Percentiles rank a stretch among this genome's conserved stretches.
phyloP scores from a whole-genome alignment of 768 basidiomycete species.

The Tulasnella sp. region DNA sequence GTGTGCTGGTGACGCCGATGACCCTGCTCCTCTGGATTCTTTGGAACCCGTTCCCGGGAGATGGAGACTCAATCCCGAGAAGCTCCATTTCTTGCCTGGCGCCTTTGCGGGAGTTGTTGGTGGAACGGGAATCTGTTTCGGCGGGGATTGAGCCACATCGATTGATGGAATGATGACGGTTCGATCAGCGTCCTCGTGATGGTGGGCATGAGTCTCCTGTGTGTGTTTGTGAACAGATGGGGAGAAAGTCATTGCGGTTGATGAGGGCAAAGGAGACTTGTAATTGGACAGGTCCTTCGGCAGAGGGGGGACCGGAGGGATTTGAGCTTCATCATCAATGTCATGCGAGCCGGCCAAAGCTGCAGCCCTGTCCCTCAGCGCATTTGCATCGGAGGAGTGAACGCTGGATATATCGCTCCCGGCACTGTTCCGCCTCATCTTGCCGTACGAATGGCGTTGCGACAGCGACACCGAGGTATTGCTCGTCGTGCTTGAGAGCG shows the following conservation, averaged over 20 bases:
- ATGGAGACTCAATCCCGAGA: slow-evolving; percentile 45
- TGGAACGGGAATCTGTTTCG: slow-evolving; percentile 43
- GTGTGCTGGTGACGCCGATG: background rate
- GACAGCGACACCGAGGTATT: slow-evolving; percentile 66
- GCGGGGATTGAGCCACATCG: slow-evolving; percentile 37
- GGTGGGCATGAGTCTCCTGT: background rate
- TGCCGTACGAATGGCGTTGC: slow-evolving; percentile 70
- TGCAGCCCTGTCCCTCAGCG: slow-evolving; percentile 66
- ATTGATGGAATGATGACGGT: slow-evolving; percentile 36
- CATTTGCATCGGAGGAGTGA: slow-evolving; percentile 58
- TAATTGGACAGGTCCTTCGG: slow-evolving; percentile 84
- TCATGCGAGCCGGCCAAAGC: slow-evolving; percentile 49
- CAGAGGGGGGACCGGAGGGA: slow-evolving; percentile 91
- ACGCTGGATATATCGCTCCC: slow-evolving; percentile 80
- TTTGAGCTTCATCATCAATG: slow-evolving; percentile 60
- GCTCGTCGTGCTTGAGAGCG: slow-evolving; percentile 72
- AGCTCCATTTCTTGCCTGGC: slow-evolving; percentile 85
- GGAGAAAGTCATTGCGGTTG: slow-evolving; percentile 38
- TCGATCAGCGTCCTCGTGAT: slow-evolving; percentile 50
- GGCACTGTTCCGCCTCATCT: slow-evolving; percentile 72
- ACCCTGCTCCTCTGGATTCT: background rate
- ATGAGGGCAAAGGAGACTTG: slow-evolving; percentile 63
- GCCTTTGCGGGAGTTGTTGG: slow-evolving; percentile 32
- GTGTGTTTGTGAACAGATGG: slow-evolving; percentile 43
- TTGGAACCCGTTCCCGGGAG: slow-evolving; percentile 21